Evolutionary conservation across 2,329 filamentous ascomycete genomes (phyloP).

Genomic region (Colletotrichum limetticola): DNA sequence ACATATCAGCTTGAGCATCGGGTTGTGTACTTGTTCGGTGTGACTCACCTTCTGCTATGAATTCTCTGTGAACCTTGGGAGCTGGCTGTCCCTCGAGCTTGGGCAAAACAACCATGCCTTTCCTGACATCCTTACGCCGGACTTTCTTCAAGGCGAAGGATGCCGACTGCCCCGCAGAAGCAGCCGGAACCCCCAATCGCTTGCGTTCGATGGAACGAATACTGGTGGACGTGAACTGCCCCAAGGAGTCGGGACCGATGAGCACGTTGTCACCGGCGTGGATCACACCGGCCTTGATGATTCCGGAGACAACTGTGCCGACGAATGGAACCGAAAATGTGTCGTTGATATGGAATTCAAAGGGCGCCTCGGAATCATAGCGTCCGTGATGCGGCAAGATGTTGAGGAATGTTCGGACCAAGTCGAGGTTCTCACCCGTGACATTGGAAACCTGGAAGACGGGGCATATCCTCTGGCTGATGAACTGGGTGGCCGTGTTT

Average conservation of each 20-base stretch:
- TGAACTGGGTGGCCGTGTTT: slow-evolving; percentile 95
- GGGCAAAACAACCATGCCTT: slow-evolving; percentile 96
- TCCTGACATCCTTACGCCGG: slow-evolving; percentile 90
- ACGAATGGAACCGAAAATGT: slow-evolving; percentile 98
- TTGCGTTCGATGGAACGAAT: slow-evolving; percentile 96
- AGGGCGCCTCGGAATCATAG: slow-evolving; percentile 87
- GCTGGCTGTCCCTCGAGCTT: slow-evolving; percentile 78
- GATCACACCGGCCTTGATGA: slow-evolving; percentile 87
- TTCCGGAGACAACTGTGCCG: slow-evolving; percentile 94
- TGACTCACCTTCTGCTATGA: slow-evolving; percentile 77
- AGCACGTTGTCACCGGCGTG: slow-evolving; percentile 92
- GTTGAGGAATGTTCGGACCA: slow-evolving; percentile 93
- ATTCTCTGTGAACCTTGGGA: slow-evolving; percentile 79
- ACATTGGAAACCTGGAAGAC: slow-evolving; percentile 99
- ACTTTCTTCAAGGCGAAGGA: slow-evolving; percentile 91
- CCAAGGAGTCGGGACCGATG: slow-evolving; percentile 89
- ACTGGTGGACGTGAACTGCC: slow-evolving; percentile 87
- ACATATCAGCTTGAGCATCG: slow-evolving; percentile 15
- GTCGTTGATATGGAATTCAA: slow-evolving; percentile 97
- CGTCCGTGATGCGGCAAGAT: slow-evolving; percentile 94
- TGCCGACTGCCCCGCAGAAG: slow-evolving; percentile 90
- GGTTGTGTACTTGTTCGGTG: background rate
- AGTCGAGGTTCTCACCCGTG: slow-evolving; percentile 88
- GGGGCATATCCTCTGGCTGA: slow-evolving; percentile 93
- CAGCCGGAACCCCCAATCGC: slow-evolving; percentile 86